Conservation (phyloP, 305 asterid genomes). For the Caryopteris hybrid region DNA sequence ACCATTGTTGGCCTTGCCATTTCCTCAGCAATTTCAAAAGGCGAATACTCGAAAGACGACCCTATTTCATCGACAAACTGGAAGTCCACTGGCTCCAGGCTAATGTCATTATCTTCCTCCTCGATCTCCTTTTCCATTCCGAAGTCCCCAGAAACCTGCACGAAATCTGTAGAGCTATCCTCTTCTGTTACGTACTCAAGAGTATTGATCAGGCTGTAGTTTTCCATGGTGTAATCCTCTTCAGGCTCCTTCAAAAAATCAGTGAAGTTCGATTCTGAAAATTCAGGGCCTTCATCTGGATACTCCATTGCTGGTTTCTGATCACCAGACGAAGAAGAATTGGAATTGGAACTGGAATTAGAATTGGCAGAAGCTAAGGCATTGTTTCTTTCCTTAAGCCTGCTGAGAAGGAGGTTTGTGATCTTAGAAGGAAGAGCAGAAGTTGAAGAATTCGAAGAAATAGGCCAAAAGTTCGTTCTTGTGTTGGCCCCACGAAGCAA, state of each 20-base stretch:
- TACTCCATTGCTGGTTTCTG: constrained; percentile 9
- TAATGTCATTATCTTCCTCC: constrained; percentile 5
- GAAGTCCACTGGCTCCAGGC: constrained; percentile 36
- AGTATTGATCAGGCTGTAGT: neutral
- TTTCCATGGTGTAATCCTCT: constrained; percentile 31
- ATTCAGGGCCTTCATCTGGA: constrained; percentile 27
- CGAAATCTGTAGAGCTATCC: constrained; percentile 5
- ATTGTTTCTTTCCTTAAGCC: constrained; percentile 59
- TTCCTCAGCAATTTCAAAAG: constrained; percentile 56
- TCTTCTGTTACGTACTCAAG: neutral
- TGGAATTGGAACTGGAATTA: neutral
- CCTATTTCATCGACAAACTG: constrained; percentile 53
- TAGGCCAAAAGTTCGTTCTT: constrained; percentile 60
- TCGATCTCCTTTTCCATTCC: constrained; percentile 26
- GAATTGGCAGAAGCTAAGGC: constrained; percentile 21
- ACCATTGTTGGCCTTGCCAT: constrained; percentile 35
- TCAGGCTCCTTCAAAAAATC: constrained; percentile 53
- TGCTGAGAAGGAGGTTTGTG: constrained; percentile 52
- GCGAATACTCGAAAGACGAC: constrained; percentile 29
- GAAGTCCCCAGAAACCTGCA: neutral
- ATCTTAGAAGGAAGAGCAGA: constrained; percentile 68
- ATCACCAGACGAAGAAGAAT: constrained; percentile 6
- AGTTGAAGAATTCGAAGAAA: constrained; percentile 15
- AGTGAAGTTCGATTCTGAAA: constrained; percentile 35
- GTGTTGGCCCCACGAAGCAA: constrained; percentile 66